These are phyloP conservation scores for Pythium volutum DNA, from an alignment of 352 stramenopile genomes.

Conservation along the genomic window DNA sequence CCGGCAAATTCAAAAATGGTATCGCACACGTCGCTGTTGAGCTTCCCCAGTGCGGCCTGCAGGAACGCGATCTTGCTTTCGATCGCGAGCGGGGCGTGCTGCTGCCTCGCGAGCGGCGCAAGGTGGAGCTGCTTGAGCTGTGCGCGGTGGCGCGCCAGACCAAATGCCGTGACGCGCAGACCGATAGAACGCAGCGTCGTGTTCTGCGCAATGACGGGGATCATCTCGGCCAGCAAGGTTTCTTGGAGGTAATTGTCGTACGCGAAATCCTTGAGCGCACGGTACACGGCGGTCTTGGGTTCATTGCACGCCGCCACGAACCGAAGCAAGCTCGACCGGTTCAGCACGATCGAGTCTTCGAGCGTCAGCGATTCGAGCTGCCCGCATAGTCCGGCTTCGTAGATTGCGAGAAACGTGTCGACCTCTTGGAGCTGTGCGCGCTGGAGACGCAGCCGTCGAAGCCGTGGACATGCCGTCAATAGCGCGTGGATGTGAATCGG, in stretches of 20 bases:
- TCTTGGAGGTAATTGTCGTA: slow-evolving; percentile 27
- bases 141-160: slow-evolving; percentile 11
- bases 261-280: slow-evolving; percentile 16
- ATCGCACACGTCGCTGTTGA: slow-evolving; percentile 18
- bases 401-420: not conserved
- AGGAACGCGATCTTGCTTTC: slow-evolving; percentile 19
- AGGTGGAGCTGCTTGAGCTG: slow-evolving; percentile 18
- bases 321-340: slow-evolving; percentile 9
- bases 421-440: slow-evolving; percentile 11
- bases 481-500: slow-evolving; percentile 5
- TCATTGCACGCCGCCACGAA: slow-evolving; percentile 13
- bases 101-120: slow-evolving; percentile 2
- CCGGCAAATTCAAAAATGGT: slow-evolving; percentile 20
- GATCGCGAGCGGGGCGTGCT: slow-evolving; percentile 11
- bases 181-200: slow-evolving; percentile 19
- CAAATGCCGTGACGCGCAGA: slow-evolving; percentile 16
- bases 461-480: not conserved
- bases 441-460: slow-evolving; percentile 16
- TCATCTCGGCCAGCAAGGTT: slow-evolving; percentile 9
- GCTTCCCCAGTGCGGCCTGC: not conserved
- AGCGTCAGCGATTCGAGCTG: slow-evolving; percentile 14
- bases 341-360: slow-evolving; percentile 16
- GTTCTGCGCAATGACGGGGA: slow-evolving; percentile 15
- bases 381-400: not conserved
- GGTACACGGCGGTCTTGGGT: not conserved